Conservation (phyloP, 164 flowering plant genomes). For the Magnolia officinalis region DNA sequence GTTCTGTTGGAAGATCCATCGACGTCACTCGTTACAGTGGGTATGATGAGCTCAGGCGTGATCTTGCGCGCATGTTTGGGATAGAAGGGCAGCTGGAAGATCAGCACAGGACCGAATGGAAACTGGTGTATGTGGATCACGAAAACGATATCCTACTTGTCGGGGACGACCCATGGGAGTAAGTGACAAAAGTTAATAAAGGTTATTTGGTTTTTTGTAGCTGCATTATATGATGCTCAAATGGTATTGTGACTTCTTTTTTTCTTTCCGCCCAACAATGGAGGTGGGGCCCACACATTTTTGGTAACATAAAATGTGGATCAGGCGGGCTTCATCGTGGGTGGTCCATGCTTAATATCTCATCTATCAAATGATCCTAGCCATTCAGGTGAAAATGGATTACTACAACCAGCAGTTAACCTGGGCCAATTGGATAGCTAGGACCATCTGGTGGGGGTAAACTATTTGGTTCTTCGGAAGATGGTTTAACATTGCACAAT, state of each 20-base stretch:
- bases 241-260: background rate
- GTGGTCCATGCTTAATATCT: background rate
- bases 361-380: background rate
- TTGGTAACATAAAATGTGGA: background rate
- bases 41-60: slow-evolving; percentile 80
- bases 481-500: background rate
- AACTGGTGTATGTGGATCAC: slow-evolving; percentile 83
- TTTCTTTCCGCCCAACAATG: background rate
- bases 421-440: background rate
- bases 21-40: slow-evolving; percentile 79
- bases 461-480: no score
- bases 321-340: background rate
- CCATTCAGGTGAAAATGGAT: background rate
- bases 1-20: slow-evolving; percentile 89
- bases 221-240: background rate
- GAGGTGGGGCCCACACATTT: background rate
- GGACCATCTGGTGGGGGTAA: background rate
- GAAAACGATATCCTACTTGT: slow-evolving; percentile 88
- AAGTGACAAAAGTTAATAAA: slow-evolving; percentile 30
- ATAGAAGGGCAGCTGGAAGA: slow-evolving; percentile 95
- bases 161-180: slow-evolving; percentile 98
- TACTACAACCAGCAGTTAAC: background rate
- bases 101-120: slow-evolving; percentile 79
- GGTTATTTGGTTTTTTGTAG: background rate
- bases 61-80: slow-evolving; percentile 86